Base-by-base conservation (phyloP, 192 early-diverging fungal species). In the Coemansia sp. region DNA sequence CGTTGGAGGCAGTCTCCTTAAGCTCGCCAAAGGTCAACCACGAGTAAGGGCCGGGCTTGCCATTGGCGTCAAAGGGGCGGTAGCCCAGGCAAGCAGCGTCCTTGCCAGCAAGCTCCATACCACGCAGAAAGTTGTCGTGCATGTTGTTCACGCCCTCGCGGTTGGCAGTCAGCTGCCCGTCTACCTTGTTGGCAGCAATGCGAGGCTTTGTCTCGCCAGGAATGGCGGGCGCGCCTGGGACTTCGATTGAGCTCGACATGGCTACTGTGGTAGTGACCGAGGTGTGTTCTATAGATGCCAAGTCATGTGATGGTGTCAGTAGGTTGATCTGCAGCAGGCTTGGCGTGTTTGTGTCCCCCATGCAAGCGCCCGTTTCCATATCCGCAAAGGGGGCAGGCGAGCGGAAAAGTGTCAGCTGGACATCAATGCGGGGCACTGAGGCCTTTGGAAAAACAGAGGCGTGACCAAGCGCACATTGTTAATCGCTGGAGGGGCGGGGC, bases 1-100 rank as follows among this genome's bases (percentile, higher is more conserved):
- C 85, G 36, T 82, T 64, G 35, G 82, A 68, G n/a, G 85, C 70
- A 13, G 74, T 76, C 16, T 89, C 79, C 63, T 77, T 82, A 64
- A 85, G 90, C 35, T 96, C 88, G 34, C 64, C 71, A 59, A 88
- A 94, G 41, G 87, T 91, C 63, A 93, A 70, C 88, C 91, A 98
- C 56, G 83, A 55, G 86, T 90, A 98, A 6, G 70, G 75, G 1
- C 89, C 88, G 28, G 92, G 82, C 68, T 90, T 88, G 72, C 64
- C 64, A 20, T 70, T 61, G 2, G 6, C 42, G 64, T 59, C 73
- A 13, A 70, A 43, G 3, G 73, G 79, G 2, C 79, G 70, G 62
- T 75, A 65, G 2, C 79, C 79, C 36, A 82, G 56, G 45, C 62
- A 82, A 21, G 62, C 70, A 6, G 67, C 59, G 38, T 73, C 64